These are phyloP conservation scores for Fusarium scirpi DNA, from an alignment of 2,329 filamentous ascomycete genomes.

Conservation along the genomic window DNA sequence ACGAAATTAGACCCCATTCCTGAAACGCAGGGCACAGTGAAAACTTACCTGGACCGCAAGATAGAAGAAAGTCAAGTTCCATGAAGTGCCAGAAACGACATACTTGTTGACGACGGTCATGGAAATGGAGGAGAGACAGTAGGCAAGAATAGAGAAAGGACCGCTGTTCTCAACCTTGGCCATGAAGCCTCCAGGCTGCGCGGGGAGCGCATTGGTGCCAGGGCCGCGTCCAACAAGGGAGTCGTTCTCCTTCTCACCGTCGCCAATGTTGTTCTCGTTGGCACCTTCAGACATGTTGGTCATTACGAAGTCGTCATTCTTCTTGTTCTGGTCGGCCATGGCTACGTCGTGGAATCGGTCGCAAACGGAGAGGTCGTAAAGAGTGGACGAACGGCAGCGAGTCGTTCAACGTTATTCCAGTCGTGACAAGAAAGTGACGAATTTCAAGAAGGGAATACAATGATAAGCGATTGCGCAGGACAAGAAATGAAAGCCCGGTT, in stretches of 20 bases:
- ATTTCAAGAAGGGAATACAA: constrained; percentile 12
- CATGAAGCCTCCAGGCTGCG: constrained; percentile 28
- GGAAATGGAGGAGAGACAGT: constrained; percentile 93
- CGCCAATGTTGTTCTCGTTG: constrained; percentile 32
- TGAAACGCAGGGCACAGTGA: constrained; percentile 4
- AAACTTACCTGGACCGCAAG: constrained; percentile 85
- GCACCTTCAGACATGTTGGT: constrained; percentile 33
- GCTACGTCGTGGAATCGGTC: constrained; percentile 9
- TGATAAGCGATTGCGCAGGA: constrained; percentile 10
- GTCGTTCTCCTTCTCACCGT: constrained; percentile 40
- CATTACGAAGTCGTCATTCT: constrained; percentile 42
- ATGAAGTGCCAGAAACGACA: constrained; percentile 88
- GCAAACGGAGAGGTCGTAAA: constrained; percentile 23
- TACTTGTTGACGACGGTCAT: constrained; percentile 99
- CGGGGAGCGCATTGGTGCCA: constrained; percentile 36
- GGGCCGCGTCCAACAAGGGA: constrained; percentile 38
- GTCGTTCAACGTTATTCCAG: constrained; percentile 36
- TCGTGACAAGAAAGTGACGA: constrained; percentile 16
- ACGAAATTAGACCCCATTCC: constrained; percentile 1
- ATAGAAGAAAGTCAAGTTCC: constrained; percentile 97
- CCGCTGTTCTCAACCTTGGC: constrained; percentile 77
- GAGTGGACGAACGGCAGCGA: constrained; percentile 41
- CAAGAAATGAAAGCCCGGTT: constrained; percentile 16
- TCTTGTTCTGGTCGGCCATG: constrained; percentile 41
- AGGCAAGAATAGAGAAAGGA: constrained; percentile 83